Evolutionary conservation across 306 rosid species (phyloP), one percentile per base, ranked within the genome.

Genomic region (Trifolium pratense): DNA sequence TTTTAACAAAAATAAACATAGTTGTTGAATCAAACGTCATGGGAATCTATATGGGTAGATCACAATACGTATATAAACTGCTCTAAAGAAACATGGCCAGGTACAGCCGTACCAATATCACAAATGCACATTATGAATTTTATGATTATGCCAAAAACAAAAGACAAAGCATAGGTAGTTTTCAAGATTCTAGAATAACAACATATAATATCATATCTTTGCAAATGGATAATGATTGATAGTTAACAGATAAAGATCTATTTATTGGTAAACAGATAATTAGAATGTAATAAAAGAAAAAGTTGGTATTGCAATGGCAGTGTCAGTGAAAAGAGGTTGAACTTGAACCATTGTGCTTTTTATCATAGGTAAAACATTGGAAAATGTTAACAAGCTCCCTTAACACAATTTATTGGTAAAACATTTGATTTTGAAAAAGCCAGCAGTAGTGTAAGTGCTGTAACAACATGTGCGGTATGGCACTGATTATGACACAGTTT

Each of bases 11-110:
- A 29, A 29, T n/a, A 29, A 29, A 15, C 40, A 13, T 3, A 25
- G 16, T 23, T 57, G 63, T 23, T 74, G 52, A 42, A 75, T 77
- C 81, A 78, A 69, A 59, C 40, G 36, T 64, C 56, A 58, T 31
- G 39, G 18, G 16, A 48, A 76, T 60, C 39, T 32, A 59, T 23
- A 71, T n/a, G n/a, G 1, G 25, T 21, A 21, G 25, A 21, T 21
- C 25, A 21, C 25, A 21, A n/a, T n/a, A n/a, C n/a, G 25, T 21
- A 21, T 21, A 21, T 21, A 21, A 21, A 21, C 34, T 31, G 14
- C 16, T 29, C 36, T 34, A 77, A 64, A 42, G 65, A 18, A 63
- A 59, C 53, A 42, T 25, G n/a, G n/a, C 34, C 5, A 61, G 34
- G 37, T 15, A 36, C 14, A 51, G 25, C 64, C 18, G 6, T 56